phyloP scores from a whole-genome alignment of 805 yeast genomes.

The Ogataea nonfermentans region DNA sequence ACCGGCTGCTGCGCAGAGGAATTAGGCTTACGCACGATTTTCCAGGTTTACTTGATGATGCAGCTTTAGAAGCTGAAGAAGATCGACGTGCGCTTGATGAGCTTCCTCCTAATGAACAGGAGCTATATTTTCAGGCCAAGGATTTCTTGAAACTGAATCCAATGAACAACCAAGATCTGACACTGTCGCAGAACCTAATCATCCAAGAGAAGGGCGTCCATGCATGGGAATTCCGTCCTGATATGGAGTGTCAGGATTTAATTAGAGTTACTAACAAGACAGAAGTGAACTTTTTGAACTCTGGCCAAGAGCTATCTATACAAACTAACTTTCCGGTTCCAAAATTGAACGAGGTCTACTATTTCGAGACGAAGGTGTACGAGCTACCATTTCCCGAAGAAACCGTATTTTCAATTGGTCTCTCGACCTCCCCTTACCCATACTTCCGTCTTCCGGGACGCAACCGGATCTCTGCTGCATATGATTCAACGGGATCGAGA shows the following conservation, averaged over 20 bases:
- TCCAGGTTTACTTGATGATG: constrained; percentile 66
- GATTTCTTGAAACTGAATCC: constrained; percentile 44
- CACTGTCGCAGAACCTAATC: constrained; percentile 56
- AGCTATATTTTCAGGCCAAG: constrained; percentile 63
- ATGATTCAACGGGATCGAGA: constrained; percentile 81
- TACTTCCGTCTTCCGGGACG: constrained; percentile 91
- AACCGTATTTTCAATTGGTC: constrained; percentile 68
- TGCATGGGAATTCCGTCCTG: constrained; percentile 84
- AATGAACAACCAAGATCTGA: constrained; percentile 34
- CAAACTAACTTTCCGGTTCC: constrained; percentile 88
- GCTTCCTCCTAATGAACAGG: constrained; percentile 67
- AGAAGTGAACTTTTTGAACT: constrained; percentile 55
- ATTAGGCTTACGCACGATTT: constrained; percentile 35
- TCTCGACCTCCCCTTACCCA: constrained; percentile 88
- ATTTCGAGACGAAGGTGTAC: constrained; percentile 84
- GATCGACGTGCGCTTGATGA: constrained; percentile 55
- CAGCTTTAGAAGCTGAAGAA: constrained; percentile 57
- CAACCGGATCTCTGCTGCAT: constrained; percentile 79
- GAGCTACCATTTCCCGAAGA: constrained; percentile 58
- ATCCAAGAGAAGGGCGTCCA: constrained; percentile 85
- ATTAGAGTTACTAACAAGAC: constrained; percentile 62
- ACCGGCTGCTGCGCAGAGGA: constrained; percentile 17
- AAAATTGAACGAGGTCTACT: constrained; percentile 75
- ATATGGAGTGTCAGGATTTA: constrained; percentile 51
- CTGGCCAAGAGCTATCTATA: constrained; percentile 48